These are phyloP conservation scores for Alternaria viburni DNA, from an alignment of 2,329 filamentous ascomycete genomes.

Conservation along the genomic window DNA sequence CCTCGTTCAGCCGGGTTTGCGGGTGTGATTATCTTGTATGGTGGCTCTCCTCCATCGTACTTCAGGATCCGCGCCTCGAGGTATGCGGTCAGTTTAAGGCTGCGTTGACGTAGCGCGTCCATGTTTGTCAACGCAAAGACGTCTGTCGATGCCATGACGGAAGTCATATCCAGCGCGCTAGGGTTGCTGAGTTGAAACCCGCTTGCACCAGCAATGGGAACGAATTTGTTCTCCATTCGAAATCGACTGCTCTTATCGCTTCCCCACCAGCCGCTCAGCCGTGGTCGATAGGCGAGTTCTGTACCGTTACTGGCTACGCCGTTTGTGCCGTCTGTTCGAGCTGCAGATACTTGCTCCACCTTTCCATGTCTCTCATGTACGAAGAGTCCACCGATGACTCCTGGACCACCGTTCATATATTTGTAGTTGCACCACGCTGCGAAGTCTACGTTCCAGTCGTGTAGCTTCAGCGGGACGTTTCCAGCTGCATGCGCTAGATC, in stretches of 20 bases:
- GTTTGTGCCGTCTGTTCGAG: background rate
- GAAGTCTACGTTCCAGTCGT: conserved; percentile 92
- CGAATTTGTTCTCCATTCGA: conserved; percentile 81
- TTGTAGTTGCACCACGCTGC: conserved; percentile 95
- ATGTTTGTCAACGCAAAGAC: conserved; percentile 78
- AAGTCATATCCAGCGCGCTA: conserved; percentile 76
- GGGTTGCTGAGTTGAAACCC: conserved; percentile 90
- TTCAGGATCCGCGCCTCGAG: conserved; percentile 61
- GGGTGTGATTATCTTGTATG: conserved; percentile 71
- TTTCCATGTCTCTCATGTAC: conserved; percentile 76
- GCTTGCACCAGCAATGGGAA: conserved; percentile 76
- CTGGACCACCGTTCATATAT: conserved; percentile 87
- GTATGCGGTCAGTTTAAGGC: conserved; percentile 75
- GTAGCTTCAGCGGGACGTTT: conserved; percentile 78
- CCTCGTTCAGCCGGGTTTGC: conserved; percentile 71
- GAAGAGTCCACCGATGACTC: conserved; percentile 79
- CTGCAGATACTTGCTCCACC: conserved; percentile 48
- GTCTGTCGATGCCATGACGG: conserved; percentile 74
- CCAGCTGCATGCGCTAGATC: conserved; percentile 87
- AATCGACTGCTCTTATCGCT: conserved; percentile 78
- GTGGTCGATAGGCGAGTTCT: conserved; percentile 62
- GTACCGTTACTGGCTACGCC: conserved; percentile 43
- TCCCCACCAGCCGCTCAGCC: conserved; percentile 87
- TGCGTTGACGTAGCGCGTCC: conserved; percentile 71
- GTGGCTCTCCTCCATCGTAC: conserved; percentile 27